Percentiles rank a stretch among this genome's conserved stretches.
Conservation (phyloP, 805 yeast species). For the Candida ficus region DNA sequence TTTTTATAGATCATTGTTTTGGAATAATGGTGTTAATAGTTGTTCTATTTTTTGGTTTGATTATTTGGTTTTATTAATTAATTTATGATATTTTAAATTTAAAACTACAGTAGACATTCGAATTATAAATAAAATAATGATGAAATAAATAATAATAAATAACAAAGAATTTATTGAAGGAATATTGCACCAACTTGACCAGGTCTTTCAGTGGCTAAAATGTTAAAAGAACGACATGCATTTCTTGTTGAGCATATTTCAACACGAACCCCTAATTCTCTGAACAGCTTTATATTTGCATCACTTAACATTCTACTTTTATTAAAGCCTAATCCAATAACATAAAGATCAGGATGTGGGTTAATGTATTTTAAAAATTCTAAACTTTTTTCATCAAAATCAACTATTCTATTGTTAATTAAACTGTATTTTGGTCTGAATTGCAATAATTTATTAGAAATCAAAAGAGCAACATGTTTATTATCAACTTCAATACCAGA, state of each 20-base stretch:
- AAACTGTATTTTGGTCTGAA: conserved; percentile 37
- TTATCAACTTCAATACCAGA: conserved; percentile 42
- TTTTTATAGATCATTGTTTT: too few species aligned
- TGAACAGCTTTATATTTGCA: conserved; percentile 43
- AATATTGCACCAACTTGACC: conserved; percentile 66
- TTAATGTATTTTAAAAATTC: conserved; percentile 48
- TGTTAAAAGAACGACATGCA: conserved; percentile 67
- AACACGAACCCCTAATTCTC: conserved; percentile 59
- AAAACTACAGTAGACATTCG: too few species aligned
- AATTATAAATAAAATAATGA: neutral
- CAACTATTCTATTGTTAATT: conserved; percentile 47
- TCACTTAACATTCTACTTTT: conserved; percentile 59
- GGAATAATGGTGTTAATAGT: too few species aligned
- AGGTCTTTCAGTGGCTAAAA: conserved; percentile 77
- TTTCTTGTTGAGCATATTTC: conserved; percentile 63
- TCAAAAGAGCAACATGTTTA: conserved; percentile 41
- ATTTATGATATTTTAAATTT: too few species aligned
- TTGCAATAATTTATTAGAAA: conserved; percentile 58
- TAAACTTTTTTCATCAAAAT: conserved; percentile 40
- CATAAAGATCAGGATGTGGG: conserved; percentile 75
- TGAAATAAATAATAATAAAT: neutral
- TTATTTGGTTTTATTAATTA: too few species aligned
- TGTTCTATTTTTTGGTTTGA: too few species aligned
- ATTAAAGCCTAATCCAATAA: conserved; percentile 61
- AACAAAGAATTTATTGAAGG: conserved; percentile 45